Conservation (phyloP, 345 rosid species). For the Jatropha curcas region DNA sequence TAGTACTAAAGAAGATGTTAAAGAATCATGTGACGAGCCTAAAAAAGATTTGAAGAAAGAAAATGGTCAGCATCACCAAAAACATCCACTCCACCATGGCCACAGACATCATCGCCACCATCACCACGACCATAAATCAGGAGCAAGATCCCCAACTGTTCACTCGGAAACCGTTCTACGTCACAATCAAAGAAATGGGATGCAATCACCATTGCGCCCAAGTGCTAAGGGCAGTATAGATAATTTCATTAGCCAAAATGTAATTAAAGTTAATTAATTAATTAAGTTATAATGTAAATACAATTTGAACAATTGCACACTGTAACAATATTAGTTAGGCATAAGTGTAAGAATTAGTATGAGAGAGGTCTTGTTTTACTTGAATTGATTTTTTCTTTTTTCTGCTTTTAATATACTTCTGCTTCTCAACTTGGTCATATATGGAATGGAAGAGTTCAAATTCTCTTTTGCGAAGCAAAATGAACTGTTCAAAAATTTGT, state of each 20-base stretch:
- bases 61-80: conserved; percentile 33
- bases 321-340: not conserved
- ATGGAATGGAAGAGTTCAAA: too few species aligned
- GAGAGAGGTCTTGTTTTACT: not conserved
- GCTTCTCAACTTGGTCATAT: too few species aligned
- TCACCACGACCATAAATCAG: conserved; percentile 24
- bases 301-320: not conserved
- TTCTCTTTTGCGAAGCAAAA: too few species aligned
- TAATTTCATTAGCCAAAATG: not conserved
- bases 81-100: conserved; percentile 26
- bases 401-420: too few species aligned
- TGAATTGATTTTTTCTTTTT: not conserved
- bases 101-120: conserved; percentile 26
- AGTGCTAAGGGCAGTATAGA: conserved; percentile 15
- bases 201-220: conserved; percentile 44
- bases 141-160: conserved; percentile 29
- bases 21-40: conserved; percentile 29
- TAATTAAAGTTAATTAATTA: not conserved
- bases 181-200: conserved; percentile 31
- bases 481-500: not conserved
- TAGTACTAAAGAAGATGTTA: conserved; percentile 21
- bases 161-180: conserved; percentile 30
- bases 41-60: conserved; percentile 41
- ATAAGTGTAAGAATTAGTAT: not conserved
- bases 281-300: conserved; percentile 18